Conservation (phyloP, 352 stramenopile genomes). For the Phytophthora chlamydospora region DNA sequence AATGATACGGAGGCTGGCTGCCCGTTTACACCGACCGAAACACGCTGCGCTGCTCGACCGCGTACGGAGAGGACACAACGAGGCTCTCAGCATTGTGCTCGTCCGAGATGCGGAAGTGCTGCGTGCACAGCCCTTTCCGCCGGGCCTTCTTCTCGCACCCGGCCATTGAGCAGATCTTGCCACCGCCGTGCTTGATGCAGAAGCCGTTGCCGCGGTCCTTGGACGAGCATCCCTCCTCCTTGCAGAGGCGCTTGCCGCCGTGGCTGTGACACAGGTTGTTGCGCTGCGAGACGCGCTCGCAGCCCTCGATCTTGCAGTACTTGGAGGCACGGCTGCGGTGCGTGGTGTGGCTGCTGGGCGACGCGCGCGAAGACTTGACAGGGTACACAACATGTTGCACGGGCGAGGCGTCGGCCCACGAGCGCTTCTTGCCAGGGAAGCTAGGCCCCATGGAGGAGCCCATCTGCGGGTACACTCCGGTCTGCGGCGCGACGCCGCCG, state of each 20-base stretch:
- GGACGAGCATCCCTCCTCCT: conserved; percentile 73
- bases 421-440: conserved; percentile 39
- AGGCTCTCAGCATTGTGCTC: conserved; percentile 27
- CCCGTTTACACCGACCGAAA: conserved; percentile 35
- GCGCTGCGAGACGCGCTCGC: conserved; percentile 79
- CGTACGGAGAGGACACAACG: conserved; percentile 21
- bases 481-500: conserved; percentile 1
- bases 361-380: conserved; percentile 17
- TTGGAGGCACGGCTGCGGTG: conserved; percentile 83
- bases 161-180: conserved; percentile 79
- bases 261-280: conserved; percentile 88
- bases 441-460: conserved; percentile 28
- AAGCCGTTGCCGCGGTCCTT: conserved; percentile 87
- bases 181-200: conserved; percentile 85
- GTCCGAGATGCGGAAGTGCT: conserved; percentile 74
- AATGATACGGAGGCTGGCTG: conserved; percentile 15
- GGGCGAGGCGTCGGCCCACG: conserved; percentile 34
- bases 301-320: conserved; percentile 86
- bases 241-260: conserved; percentile 83
- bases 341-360: conserved; percentile 20
- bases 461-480: conserved; percentile 16
- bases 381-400: conserved; percentile 23
- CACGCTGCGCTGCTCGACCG: conserved; percentile 19
- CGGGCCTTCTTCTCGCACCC: conserved; percentile 85
- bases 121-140: conserved; percentile 81